Evolutionary conservation across 2,329 filamentous ascomycete species (phyloP), one percentile per base, ranked within the genome.

Genomic region (Colletotrichum sublineola): DNA sequence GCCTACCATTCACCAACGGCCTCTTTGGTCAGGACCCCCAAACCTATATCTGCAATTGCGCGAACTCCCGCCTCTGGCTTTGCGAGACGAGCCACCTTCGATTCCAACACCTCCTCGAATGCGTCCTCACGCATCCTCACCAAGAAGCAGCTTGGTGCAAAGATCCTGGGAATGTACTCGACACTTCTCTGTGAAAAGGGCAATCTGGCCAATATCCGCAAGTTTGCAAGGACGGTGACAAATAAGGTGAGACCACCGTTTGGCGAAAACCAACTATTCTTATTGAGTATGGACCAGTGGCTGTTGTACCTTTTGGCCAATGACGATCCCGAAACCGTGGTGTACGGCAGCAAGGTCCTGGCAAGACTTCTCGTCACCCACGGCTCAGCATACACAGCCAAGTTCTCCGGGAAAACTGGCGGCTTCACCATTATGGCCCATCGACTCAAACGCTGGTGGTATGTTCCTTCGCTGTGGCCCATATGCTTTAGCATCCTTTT

Each of bases 221-320:
- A 95, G 77, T 98, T 99, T 84, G 94, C 95, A 6, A 93, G 93
- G 78, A 97, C 96, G 1, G 96, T 99, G 11, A 98, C 96, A 31
- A 97, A 97, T 77, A 97, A 97, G 88, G 93, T 94, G 84, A 78
- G 85, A 81, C 74, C 60, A 67, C 68, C 72, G 38, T 57, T 58
- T 65, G 68, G 71, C 53, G 74, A 73, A 67, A 64, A 64, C 60
- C 72, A 63, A 70, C 67, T 71, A 73, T 68, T 63, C 55, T 75
- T 75, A 73, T 73, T 75, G 68, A 78, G 78, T 71, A 65, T 70
- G 36, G 68, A 58, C 67, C 75, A 96, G 92, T 98, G 95, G 95
- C 88, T 97, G 18, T 84, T 99, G 18, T 97, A 98, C 81, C 88
- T 99, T 18, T 87, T 98, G 63, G 94, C 94, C 9, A 95, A 98